Evolutionary conservation across 2,329 filamentous ascomycete genomes (phyloP), one percentile per base, ranked within the genome.

Genomic region (Paraconiothyrium sp.): DNA sequence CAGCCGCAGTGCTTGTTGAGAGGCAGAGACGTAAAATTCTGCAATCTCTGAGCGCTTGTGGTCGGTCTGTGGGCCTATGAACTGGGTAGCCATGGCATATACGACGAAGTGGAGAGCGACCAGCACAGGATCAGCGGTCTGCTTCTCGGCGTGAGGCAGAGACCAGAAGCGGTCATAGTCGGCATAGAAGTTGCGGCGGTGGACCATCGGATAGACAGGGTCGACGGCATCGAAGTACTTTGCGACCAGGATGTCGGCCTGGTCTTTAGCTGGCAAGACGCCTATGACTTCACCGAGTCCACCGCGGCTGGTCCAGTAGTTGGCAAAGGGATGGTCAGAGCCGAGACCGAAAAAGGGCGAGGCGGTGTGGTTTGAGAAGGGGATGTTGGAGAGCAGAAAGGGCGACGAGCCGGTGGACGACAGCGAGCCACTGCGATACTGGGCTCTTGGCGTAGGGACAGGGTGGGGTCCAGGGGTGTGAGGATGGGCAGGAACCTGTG

Each of bases 271-370:
- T 0, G 92, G 92, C 13, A 94, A 81, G 3, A 93, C 90, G 1
- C 86, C 88, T 47, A 93, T 88, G 7, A 93, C 90, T 77, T 94
- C 92, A 9, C 87, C 83, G 20, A 94, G 80, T 0, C 91, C 91
- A 51, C 92, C 91, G 63, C 89, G 86, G 71, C 89, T 92, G 2
- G 91, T 94, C 92, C 92, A 94, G 77, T 94, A 94, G 73, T 94
- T 94, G 71, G 90, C 89, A 73, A 93, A 93, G 0, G 90, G 91
- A 72, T 93, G 90, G 72, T 92, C 90, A 0, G 89, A 89, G 14
- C 90, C 91, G 65, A 93, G 88, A n/a, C 91, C 91, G 73, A 94
- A 94, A 58, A 93, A 90, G 66, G 92, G 92, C 58, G 89, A 92
- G 1, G 89, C 89, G 7, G 88, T 88, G 10, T 89, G 87, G 46